Conservation (phyloP, 2,329 filamentous ascomycete genomes). For the Diplocarpon mali region DNA sequence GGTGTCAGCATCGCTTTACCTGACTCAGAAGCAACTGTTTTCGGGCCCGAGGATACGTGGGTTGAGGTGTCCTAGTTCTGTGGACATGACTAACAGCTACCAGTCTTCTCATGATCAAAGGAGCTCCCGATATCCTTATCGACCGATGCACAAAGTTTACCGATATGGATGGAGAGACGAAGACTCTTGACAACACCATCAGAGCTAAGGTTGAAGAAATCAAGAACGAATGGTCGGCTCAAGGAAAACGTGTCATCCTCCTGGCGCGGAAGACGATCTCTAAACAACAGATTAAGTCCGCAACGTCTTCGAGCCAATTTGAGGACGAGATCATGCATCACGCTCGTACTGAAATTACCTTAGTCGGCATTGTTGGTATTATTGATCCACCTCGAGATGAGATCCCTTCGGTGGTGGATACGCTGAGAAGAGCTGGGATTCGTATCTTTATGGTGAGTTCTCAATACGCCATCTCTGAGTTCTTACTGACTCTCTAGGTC, state of each 20-base stretch:
- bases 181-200: constrained; percentile 36
- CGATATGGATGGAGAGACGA: constrained; percentile 41
- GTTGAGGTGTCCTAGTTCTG: constrained; percentile 1
- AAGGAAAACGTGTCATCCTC: constrained; percentile 57
- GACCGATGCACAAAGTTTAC: constrained; percentile 48
- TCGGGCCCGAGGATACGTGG: constrained; percentile 22
- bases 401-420: constrained; percentile 47
- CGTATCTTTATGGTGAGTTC: constrained; percentile 60
- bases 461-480: neutral
- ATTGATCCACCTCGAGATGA: constrained; percentile 50
- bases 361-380: constrained; percentile 47
- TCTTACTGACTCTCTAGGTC: constrained; percentile 32
- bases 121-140: constrained; percentile 64
- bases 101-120: constrained; percentile 60
- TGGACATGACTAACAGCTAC: constrained; percentile 6
- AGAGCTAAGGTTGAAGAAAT: constrained; percentile 40
- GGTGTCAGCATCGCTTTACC: constrained; percentile 32
- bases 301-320: constrained; percentile 36
- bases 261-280: constrained; percentile 49
- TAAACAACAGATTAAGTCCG: constrained; percentile 29
- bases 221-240: constrained; percentile 58
- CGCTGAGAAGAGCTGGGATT: constrained; percentile 57
- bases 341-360: constrained; percentile 36
- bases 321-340: constrained; percentile 47
- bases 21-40: constrained; percentile 22